A percentile compares a stretch with the other conserved stretches of the same genome.
These are phyloP conservation scores for Hemileccinum impolitum DNA, from an alignment of 768 basidiomycete species.

Conservation along the genomic window DNA sequence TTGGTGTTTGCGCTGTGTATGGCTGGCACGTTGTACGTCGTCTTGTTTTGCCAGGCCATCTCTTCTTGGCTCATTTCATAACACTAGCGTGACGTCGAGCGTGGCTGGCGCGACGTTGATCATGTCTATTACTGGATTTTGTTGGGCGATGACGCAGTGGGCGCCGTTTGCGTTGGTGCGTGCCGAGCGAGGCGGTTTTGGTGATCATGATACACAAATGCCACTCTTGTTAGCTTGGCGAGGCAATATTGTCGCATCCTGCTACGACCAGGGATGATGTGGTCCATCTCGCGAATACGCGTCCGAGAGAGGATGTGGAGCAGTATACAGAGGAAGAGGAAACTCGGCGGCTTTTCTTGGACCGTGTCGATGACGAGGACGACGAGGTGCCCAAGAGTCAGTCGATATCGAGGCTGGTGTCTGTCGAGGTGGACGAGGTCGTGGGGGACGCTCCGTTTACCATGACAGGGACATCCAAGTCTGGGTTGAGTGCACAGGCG, in stretches of 20 bases:
- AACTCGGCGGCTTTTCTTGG: slow-evolving; percentile 22
- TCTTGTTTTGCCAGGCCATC: slow-evolving; percentile 7
- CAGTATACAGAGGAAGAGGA: slow-evolving; percentile 25
- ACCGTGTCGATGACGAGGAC: slow-evolving; percentile 19
- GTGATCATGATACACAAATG: slow-evolving; percentile 14
- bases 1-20: slow-evolving; percentile 72
- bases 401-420: too few species aligned
- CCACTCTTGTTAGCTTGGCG: slow-evolving; percentile 58
- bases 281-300: slow-evolving; percentile 39
- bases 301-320: slow-evolving; percentile 19
- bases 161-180: slow-evolving; percentile 85
- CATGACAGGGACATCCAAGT: slow-evolving; percentile 15
- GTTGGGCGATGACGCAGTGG: slow-evolving; percentile 94
- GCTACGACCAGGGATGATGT: slow-evolving; percentile 34
- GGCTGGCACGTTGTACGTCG: slow-evolving; percentile 77
- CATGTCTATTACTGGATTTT: slow-evolving; percentile 78
- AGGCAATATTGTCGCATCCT: slow-evolving; percentile 71
- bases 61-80: slow-evolving; percentile 12
- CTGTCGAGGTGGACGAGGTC: neutral
- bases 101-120: slow-evolving; percentile 72
- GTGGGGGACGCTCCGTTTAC: slow-evolving; percentile 6
- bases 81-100: slow-evolving; percentile 61
- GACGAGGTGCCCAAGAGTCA: slow-evolving; percentile 2
- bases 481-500: slow-evolving; percentile 70
- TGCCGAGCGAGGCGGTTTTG: slow-evolving; percentile 3